These are phyloP conservation scores for Coix lacrymajobi DNA, from an alignment of 176 grass and related monocot species.

Conservation along the genomic window DNA sequence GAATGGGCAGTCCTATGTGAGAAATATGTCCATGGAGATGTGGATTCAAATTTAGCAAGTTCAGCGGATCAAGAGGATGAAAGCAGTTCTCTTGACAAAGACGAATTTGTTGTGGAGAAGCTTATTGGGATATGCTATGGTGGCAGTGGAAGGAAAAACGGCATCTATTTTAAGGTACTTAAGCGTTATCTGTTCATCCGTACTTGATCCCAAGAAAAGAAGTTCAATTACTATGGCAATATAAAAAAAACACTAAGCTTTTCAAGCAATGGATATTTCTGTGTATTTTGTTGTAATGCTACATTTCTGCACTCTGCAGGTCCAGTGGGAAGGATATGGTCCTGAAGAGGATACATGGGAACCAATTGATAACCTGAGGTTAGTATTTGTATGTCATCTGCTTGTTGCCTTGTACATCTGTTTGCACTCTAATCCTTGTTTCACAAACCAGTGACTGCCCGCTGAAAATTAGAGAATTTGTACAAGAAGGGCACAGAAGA, in stretches of 20 bases:
- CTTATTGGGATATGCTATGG: conserved; percentile 59
- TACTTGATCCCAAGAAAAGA: not conserved
- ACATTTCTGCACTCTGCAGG: conserved; percentile 40
- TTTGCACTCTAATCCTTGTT: conserved; percentile 21
- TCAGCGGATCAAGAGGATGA: conserved; percentile 34
- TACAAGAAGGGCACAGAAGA: conserved; percentile 40
- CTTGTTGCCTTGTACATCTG: not conserved
- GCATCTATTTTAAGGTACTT: conserved; percentile 67
- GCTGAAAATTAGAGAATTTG: conserved; percentile 70
- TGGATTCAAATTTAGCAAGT: not conserved
- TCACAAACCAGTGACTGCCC: conserved; percentile 47
- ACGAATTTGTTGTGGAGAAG: conserved; percentile 58
- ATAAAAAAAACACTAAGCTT: not conserved
- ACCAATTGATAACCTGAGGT: conserved; percentile 73
- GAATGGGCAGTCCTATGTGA: conserved; percentile 57
- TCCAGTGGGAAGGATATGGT: conserved; percentile 82
- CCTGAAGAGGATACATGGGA: conserved; percentile 81
- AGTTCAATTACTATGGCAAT: not conserved
- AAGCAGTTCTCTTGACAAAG: conserved; percentile 27
- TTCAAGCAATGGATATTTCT: not conserved
- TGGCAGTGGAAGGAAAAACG: conserved; percentile 33
- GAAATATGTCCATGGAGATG: conserved; percentile 25
- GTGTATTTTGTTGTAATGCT: not conserved
- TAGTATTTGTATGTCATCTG: not conserved
- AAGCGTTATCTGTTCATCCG: not conserved